Percentiles rank a stretch among this genome's conserved stretches.
Conservation (phyloP, 2,329 filamentous ascomycete genomes). For the Diaporthe vaccinii region DNA sequence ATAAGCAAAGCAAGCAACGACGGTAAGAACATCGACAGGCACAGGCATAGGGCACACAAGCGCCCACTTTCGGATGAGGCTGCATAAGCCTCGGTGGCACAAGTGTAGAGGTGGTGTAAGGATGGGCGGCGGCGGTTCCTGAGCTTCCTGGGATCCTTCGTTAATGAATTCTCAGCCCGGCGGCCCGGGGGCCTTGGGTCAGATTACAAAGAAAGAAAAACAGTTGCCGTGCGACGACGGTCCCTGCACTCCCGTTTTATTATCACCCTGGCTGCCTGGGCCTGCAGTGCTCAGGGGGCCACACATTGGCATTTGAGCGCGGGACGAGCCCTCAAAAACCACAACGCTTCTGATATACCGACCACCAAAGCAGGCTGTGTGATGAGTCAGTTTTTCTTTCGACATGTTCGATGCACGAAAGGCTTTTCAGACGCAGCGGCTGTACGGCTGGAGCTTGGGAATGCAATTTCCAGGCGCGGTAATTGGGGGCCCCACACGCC, state of each 20-base stretch:
- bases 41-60: constrained; percentile 15
- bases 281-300: constrained; percentile 26
- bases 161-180: constrained; percentile 23
- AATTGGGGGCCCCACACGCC: constrained; percentile 12
- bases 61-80: constrained; percentile 26
- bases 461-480: constrained; percentile 29
- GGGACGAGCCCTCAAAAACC: background rate
- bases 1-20: constrained; percentile 15
- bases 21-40: constrained; percentile 1
- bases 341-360: background rate
- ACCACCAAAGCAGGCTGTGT: background rate
- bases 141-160: constrained; percentile 22
- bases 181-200: background rate
- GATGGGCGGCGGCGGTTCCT: constrained; percentile 15
- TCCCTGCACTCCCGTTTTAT: background rate
- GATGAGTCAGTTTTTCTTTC: constrained; percentile 2
- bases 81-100: constrained; percentile 33
- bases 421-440: background rate
- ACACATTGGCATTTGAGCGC: background rate
- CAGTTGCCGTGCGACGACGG: constrained; percentile 29
- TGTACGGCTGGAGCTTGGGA: background rate
- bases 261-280: background rate
- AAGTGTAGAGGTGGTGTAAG: constrained; percentile 15
- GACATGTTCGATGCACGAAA: background rate
- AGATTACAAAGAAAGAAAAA: background rate